phyloP scores from a whole-genome alignment of 495 filamentous ascomycete species.

The Rusavskia elegans region DNA sequence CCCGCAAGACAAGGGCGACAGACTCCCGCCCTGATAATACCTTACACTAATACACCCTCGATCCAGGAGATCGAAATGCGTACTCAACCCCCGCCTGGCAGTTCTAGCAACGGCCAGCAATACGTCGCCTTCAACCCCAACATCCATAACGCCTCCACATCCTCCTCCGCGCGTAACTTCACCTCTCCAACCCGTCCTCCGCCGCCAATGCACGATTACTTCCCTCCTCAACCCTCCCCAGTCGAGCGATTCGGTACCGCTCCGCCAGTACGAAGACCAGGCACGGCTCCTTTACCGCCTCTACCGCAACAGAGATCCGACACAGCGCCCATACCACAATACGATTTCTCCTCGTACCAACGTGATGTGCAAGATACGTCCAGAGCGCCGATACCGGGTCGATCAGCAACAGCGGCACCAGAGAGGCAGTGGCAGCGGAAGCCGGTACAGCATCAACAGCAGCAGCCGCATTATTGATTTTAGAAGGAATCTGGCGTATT shows the following conservation, averaged over 20 bases:
- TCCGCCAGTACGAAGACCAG: background rate
- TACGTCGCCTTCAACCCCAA: constrained; percentile 21
- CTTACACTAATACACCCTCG: background rate
- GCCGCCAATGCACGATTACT: constrained; percentile 6
- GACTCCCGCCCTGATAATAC: too few relatives aligned
- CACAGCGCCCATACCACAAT: constrained; percentile 8
- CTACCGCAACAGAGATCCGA: constrained; percentile 6
- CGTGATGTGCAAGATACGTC: background rate
- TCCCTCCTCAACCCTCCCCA: background rate
- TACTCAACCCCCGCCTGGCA: constrained; percentile 3
- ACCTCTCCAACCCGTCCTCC: background rate
- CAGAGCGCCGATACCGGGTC: constrained; percentile 3
- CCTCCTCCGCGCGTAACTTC: background rate
- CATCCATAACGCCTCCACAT: background rate
- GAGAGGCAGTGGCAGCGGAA: background rate
- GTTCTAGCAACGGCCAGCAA: constrained; percentile 7
- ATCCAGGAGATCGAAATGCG: constrained; percentile 13
- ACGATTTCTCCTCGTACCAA: background rate
- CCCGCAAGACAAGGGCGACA: constrained; percentile 1
- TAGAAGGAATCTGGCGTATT: too few relatives aligned
- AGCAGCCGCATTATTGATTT: too few relatives aligned
- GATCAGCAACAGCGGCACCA: constrained; percentile 10
- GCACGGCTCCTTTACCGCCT: background rate
- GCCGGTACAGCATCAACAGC: background rate
- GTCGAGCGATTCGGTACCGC: background rate